Conservation (phyloP, 2,329 filamentous ascomycete genomes). For the Monosporascus sp. region DNA sequence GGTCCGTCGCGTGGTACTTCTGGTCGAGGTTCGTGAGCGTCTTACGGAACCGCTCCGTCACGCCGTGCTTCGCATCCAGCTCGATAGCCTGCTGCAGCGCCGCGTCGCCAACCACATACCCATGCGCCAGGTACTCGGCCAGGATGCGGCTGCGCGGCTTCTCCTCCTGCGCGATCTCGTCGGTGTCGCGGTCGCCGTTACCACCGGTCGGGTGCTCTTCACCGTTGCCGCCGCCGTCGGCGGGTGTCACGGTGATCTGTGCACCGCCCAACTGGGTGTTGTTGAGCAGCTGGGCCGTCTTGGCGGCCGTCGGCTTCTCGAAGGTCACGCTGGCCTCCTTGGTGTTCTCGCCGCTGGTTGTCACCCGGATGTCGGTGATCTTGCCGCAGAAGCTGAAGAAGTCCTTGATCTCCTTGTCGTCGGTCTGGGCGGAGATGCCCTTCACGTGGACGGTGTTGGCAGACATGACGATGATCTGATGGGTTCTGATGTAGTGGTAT, state of each 20-base stretch:
- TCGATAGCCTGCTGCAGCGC: slow-evolving; percentile 80
- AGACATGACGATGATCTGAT: slow-evolving; percentile 41
- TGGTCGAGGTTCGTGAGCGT: slow-evolving; percentile 73
- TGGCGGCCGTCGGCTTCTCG: slow-evolving; percentile 93
- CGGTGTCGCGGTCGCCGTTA: slow-evolving; percentile 52
- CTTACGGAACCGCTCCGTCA: slow-evolving; percentile 72
- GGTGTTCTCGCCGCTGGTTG: slow-evolving; percentile 55
- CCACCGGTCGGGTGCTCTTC: slow-evolving; percentile 30
- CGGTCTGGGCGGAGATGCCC: slow-evolving; percentile 78
- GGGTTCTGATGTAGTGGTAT: background rate
- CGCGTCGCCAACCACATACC: slow-evolving; percentile 73
- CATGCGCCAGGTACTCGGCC: slow-evolving; percentile 94
- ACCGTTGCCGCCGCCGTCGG: slow-evolving; percentile 58
- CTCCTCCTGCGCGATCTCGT: slow-evolving; percentile 88
- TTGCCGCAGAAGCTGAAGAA: slow-evolving; percentile 99
- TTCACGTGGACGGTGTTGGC: slow-evolving; percentile 75
- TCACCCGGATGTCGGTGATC: slow-evolving; percentile 78
- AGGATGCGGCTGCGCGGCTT: slow-evolving; percentile 92
- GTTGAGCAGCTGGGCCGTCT: slow-evolving; percentile 93
- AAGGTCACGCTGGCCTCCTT: slow-evolving; percentile 92
- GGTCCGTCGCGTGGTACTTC: slow-evolving; percentile 85
- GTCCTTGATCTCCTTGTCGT: slow-evolving; percentile 86
- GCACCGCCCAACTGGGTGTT: slow-evolving; percentile 90
- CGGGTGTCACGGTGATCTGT: slow-evolving; percentile 70
- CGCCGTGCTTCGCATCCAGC: slow-evolving; percentile 84